Evolutionary conservation across 345 rosid genomes (phyloP), one percentile per base, ranked within the genome.

Genomic region (Acer negundo): DNA sequence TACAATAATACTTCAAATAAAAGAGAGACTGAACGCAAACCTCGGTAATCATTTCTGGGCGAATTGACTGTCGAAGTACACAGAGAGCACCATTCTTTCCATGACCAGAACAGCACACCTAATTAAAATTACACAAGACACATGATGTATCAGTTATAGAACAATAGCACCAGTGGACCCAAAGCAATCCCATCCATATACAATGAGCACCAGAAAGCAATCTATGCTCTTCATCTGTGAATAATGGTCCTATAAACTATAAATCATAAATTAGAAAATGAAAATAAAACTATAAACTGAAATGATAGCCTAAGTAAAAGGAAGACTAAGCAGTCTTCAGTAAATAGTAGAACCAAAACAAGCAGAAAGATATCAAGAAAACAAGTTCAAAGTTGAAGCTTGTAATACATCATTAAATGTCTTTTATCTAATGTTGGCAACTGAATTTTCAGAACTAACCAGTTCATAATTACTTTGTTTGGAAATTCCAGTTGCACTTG

Each of bases 61-160:
- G 91, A 89, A 96, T 82, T 49, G 99, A 96, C 85, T 94, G 99
- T 83, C 90, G 91, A 82, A 94, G 98, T 79, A 96, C 92, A 85
- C 87, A 91, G 53, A 96, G 80, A 73, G 95, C 67, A 44, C 99
- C 99, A 80, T 94, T 96, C 82, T 96, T 96, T 66, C 99, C 99
- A 86, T 96, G 98, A 84, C 99, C 99, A 78, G 99, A 96, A 83
- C 99, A 96, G 90, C 97, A 96, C 12, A 96, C 97, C 99, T 96
- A 84, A 80, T 22, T 44, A 62, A 80, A 49, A 75, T 20, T 40
- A 67, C 69, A 74, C 75, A 49, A 51, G 22, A 47, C 22, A 51
- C 70, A 26, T 15, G 13, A 28, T 28, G n/a, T 10, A 49, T 59
- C 53, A 28, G 49, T 49, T 12, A 20, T 53, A 35, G 38, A 75